A percentile compares a stretch with the other conserved stretches of the same genome.
Conservation (phyloP, 345 rosid species). For the Trapa incisa region DNA sequence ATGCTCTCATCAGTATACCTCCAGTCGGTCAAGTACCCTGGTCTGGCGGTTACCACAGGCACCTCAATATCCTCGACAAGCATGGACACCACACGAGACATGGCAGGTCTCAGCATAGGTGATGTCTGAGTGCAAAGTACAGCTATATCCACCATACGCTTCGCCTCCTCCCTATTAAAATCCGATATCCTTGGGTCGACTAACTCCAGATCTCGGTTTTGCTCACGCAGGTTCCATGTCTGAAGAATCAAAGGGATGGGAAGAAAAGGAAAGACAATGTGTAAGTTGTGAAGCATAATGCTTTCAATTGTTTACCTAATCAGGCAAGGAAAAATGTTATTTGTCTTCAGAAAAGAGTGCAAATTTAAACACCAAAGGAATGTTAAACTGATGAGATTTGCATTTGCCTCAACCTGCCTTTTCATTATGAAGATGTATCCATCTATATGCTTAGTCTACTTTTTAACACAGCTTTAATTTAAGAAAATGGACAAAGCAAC, state of each 20-base stretch:
- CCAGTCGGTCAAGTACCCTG: slow-evolving; percentile 53
- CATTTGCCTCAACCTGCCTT: no score
- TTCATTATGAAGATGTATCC: no score
- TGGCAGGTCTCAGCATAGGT: slow-evolving; percentile 39
- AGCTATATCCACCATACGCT: slow-evolving; percentile 40
- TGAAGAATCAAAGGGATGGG: slow-evolving; percentile 6
- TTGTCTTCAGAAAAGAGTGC: no score
- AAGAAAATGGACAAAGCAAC: no score
- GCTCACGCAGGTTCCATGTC: slow-evolving; percentile 55
- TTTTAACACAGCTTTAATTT: no score
- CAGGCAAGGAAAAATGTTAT: not conserved
- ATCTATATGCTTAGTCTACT: no score
- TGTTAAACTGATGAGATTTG: no score
- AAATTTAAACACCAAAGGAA: no score
- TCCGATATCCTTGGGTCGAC: slow-evolving; percentile 25
- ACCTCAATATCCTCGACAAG: slow-evolving; percentile 55
- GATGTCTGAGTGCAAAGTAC: slow-evolving; percentile 55
- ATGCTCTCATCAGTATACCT: slow-evolving; percentile 25
- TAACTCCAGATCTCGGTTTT: slow-evolving; percentile 25
- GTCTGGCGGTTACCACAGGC: slow-evolving; percentile 20
- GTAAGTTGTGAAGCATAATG: no score
- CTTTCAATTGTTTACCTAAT: not conserved
- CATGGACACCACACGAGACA: slow-evolving; percentile 65
- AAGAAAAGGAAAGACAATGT: not conserved
- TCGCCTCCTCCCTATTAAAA: slow-evolving; percentile 33